Percentiles rank a stretch among this genome's conserved stretches.
phyloP scores from a whole-genome alignment of 2,329 filamentous ascomycete species.

The Sclerotinia borealis region DNA sequence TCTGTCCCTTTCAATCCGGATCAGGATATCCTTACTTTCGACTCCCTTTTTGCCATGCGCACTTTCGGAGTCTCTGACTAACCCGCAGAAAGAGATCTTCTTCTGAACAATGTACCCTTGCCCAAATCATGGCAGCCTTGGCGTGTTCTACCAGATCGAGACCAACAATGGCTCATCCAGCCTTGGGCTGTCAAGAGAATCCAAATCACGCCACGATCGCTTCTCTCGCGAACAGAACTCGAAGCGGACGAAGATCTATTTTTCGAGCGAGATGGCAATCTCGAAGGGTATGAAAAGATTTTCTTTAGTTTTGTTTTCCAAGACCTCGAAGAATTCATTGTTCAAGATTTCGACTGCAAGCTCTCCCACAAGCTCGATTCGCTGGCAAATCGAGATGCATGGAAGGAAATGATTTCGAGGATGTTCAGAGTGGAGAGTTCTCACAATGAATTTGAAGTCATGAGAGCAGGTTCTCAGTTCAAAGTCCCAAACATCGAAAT shows the following conservation, averaged over 20 bases:
- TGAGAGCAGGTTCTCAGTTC: not conserved
- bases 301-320: not conserved
- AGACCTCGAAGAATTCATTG: not conserved
- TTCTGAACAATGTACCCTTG: fast-evolving
- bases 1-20: not conserved
- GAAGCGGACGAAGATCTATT: no score
- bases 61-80: fast-evolving
- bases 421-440: not conserved
- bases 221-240: no score
- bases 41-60: no score
- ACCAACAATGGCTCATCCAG: not conserved
- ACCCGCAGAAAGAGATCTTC: fast-evolving
- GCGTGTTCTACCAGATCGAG: fast-evolving
- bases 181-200: not conserved
- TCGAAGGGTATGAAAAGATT: not conserved
- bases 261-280: not conserved
- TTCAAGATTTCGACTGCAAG: not conserved
- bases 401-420: not conserved
- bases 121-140: fast-evolving
- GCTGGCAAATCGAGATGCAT: not conserved
- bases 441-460: not conserved
- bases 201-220: not conserved
- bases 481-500: not conserved
- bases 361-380: not conserved
- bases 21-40: not conserved